Percentiles rank a stretch among this genome's conserved stretches.
Conservation (phyloP, 2,329 filamentous ascomycete species). For the Apiospora phragmitis region DNA sequence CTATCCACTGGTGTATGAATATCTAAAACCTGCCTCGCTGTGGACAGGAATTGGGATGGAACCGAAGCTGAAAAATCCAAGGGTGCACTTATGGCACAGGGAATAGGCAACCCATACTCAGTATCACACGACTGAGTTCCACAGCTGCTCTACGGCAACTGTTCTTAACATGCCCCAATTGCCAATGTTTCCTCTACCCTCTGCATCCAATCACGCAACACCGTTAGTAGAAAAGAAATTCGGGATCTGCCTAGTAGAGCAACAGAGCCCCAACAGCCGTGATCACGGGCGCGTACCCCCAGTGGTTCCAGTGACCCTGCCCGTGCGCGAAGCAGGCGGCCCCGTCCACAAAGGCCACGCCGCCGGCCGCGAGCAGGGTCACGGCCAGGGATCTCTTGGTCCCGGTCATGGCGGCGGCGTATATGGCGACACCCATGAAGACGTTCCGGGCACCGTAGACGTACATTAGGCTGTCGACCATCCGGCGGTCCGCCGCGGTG, state of each 20-base stretch:
- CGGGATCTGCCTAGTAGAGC: not conserved
- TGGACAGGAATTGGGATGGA: too few species aligned
- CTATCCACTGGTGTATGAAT: too few species aligned
- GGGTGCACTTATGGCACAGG: too few species aligned
- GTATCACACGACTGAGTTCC: too few species aligned
- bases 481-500: constrained; percentile 31
- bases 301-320: constrained; percentile 48
- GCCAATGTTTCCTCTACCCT: not conserved
- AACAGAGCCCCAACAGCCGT: constrained; percentile 27
- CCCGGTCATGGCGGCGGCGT: constrained; percentile 37
- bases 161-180: not conserved
- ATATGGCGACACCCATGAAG: constrained; percentile 46
- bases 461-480: constrained; percentile 45
- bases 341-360: constrained; percentile 47
- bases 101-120: too few species aligned
- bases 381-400: constrained; percentile 40
- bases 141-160: too few species aligned
- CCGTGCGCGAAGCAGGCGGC: constrained; percentile 40
- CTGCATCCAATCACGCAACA: not conserved
- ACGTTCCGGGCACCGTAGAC: constrained; percentile 51
- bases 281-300: constrained; percentile 46
- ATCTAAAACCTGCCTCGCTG: too few species aligned
- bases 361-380: constrained; percentile 41
- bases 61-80: too few species aligned
- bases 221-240: not conserved